A percentile compares a stretch with the other conserved stretches of the same genome.
These are phyloP conservation scores for Hsuehochloa calcarea DNA, from an alignment of 176 grass and related monocot species.

Conservation along the genomic window DNA sequence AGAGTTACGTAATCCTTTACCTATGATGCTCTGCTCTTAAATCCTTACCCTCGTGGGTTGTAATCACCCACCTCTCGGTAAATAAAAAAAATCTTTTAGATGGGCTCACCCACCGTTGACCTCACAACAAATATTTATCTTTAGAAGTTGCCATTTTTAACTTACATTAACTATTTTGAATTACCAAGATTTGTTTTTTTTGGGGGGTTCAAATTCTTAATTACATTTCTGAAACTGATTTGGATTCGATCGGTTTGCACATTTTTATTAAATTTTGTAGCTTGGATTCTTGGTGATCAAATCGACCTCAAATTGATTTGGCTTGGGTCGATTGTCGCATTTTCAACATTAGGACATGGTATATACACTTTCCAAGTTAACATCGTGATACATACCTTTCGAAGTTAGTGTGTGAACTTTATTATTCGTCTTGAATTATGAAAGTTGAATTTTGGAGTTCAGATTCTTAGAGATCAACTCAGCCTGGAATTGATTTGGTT, in stretches of 20 bases:
- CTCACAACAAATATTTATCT: neutral
- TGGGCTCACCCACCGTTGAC: no score
- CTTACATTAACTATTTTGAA: neutral
- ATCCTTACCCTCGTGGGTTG: neutral
- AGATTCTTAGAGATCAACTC: neutral
- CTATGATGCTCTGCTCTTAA: neutral
- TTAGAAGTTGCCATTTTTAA: neutral
- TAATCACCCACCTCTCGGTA: neutral
- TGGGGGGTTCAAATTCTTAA: neutral
- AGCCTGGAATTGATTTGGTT: neutral
- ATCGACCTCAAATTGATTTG: no score
- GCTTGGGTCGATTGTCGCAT: no score
- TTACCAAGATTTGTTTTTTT: neutral
- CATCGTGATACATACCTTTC: no score
- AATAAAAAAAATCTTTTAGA: no score
- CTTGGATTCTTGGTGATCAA: no score
- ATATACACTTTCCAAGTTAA: no score
- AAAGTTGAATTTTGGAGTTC: no score
- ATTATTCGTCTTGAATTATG: no score
- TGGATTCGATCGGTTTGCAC: neutral
- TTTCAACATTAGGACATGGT: no score
- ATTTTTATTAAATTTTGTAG: no score
- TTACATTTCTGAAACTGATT: neutral
- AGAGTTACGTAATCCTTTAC: neutral
- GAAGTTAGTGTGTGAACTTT: no score